Evolutionary conservation across 2,329 filamentous ascomycete genomes (phyloP).

Genomic region (Ceratocystis huliohia): DNA sequence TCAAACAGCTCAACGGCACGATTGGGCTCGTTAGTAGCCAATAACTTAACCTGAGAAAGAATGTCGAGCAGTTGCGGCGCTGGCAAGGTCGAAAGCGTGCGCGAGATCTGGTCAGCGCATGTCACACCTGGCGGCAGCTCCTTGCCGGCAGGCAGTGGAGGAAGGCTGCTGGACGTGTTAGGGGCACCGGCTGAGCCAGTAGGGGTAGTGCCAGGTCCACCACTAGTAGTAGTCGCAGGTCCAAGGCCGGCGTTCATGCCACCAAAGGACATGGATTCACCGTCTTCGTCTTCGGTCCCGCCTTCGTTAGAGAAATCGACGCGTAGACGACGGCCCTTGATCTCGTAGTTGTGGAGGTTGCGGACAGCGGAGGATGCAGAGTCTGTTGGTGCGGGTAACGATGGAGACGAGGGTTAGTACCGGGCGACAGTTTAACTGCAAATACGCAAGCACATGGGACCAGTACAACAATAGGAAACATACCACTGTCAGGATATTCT

Average conservation of each 20-base stretch:
- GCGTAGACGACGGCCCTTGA: slow-evolving; percentile 85
- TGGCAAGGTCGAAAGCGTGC: slow-evolving; percentile 75
- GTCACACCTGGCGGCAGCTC: slow-evolving; percentile 73
- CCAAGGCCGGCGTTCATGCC: slow-evolving; percentile 15
- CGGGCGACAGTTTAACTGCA: not conserved
- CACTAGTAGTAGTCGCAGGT: slow-evolving; percentile 27
- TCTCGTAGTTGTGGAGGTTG: slow-evolving; percentile 88
- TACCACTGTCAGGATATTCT: slow-evolving; percentile 85
- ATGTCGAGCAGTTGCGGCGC: slow-evolving; percentile 86
- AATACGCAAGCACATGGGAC: no score
- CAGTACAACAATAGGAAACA: slow-evolving; percentile 17
- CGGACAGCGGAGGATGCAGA: slow-evolving; percentile 86
- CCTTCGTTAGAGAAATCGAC: slow-evolving; percentile 96
- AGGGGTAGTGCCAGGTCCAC: slow-evolving; percentile 25
- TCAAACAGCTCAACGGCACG: slow-evolving; percentile 76
- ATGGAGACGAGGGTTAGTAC: slow-evolving; percentile 11
- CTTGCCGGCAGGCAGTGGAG: slow-evolving; percentile 70
- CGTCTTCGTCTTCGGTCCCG: slow-evolving; percentile 53
- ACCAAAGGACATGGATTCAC: slow-evolving; percentile 17
- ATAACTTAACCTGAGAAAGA: slow-evolving; percentile 81
- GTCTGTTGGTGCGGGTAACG: slow-evolving; percentile 32
- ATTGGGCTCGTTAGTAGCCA: slow-evolving; percentile 68
- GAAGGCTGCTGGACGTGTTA: slow-evolving; percentile 44
- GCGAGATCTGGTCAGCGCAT: slow-evolving; percentile 81
- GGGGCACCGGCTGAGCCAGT: slow-evolving; percentile 26